Base-by-base conservation (phyloP, 2,329 filamentous ascomycete species). In the Aspergillus felis region DNA sequence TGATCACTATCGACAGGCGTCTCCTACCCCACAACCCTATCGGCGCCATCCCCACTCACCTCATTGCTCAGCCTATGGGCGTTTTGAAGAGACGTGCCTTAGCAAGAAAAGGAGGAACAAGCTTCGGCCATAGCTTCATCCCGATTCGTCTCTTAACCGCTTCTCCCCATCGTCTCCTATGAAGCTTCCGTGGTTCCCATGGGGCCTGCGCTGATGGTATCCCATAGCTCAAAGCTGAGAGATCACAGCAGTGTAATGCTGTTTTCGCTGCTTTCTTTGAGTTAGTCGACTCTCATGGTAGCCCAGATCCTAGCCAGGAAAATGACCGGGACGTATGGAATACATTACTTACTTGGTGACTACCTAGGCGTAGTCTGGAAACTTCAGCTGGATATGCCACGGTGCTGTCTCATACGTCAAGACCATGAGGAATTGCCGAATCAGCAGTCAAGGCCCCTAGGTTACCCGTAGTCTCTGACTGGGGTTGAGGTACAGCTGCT, bases 401-500 rank as follows among this genome's bases (percentile, higher is more conserved):
- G n/a, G 51, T 52, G 57, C 28, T 53, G 51, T 68, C 61, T 61
- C 51, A 59, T 64, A 63, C 61, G 64, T 69, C 65, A 66, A 64
- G 48, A 64, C 53, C 49, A 51, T 58, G 52, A 57, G 48, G 27
- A 56, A 53, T 54, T 46, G 32, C 61, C 51, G 50, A 61, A 57
- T 60, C 41, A 48, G 57, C 52, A 55, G 50, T 54, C 51, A 57
- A 52, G 29, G 35, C 22, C 49, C 28, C 47, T 52, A 42, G 29
- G 28, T 29, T 7, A 27, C 12, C 55, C 38, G 38, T 28, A 27
- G 27, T 28, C 42, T 29, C 50, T 55, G 24, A 14, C 35, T 44
- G 20, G 32, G 20, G 22, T 22, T 20, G 44, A 38, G 42, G 28
- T 47, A 28, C 49, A 46, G 27, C 27, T 47, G 44, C 25, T 10